Evolutionary conservation across 2,329 filamentous ascomycete genomes (phyloP), one percentile per base, ranked within the genome.

Genomic region (Penicillium thymicola): DNA sequence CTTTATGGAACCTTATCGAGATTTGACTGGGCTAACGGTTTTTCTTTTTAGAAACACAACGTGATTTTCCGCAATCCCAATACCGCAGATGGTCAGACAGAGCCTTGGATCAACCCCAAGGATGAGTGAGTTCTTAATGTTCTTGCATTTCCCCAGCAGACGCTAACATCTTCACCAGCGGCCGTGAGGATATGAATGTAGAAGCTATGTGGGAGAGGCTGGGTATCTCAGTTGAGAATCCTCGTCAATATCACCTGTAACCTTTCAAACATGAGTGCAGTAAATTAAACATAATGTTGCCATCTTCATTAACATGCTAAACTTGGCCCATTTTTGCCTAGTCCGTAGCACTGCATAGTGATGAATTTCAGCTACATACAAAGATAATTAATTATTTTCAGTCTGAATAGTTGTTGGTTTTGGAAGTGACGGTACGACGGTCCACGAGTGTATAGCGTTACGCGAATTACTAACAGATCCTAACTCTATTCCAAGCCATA

Each of bases 11-110:
- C n/a, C 14, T 16, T 4, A 7, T 23, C 27, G 13, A 42, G 18
- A 36, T n/a, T 10, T 16, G 9, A 40, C 27, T 21, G 3, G 41
- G 28, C 54, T 64, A 38, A 65, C 21, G 5, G 11, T 23, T 3
- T 2, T 32, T 4, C 21, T 5, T 37, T 4, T 4, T 34, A 75
- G 73, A 72, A 70, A 68, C 63, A 70, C 21, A 74, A 75, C 47
- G 65, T 75, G 21, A 61, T 73, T 10, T 75, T 75, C 63, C 67
- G 72, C 10, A 73, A 75, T 23, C 72, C 72, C 0, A 71, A 75
- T 45, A 55, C 58, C 8, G 65, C 63, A 5, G 71, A 71, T 30
- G 69, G 70, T 0, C 68, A 73, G 49, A 72, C 65, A 2, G 71
- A 73, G 54, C 72, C 72, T 1, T 67, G 62, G 28, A 60, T 73